phyloP scores from a whole-genome alignment of 2,329 filamentous ascomycete species.

The Apiospora koreana region DNA sequence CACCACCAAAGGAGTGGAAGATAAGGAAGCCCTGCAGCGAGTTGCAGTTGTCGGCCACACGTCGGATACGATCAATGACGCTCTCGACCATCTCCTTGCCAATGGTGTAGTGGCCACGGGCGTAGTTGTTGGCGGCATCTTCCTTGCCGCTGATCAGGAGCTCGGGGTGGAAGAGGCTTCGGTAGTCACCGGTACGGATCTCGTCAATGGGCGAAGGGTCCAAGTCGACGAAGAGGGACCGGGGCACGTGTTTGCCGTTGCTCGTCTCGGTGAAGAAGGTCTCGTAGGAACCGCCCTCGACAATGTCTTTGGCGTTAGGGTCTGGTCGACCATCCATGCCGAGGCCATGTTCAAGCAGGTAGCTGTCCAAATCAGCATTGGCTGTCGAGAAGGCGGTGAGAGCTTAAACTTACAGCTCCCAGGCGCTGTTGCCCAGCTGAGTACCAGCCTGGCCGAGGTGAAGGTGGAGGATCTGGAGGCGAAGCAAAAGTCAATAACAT shows the following conservation, averaged over 20 bases:
- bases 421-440: constrained; percentile 74
- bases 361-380: constrained; percentile 43
- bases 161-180: constrained; percentile 72
- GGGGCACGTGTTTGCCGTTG: constrained; percentile 71
- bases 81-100: constrained; percentile 75
- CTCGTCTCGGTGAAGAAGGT: constrained; percentile 76
- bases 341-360: constrained; percentile 73
- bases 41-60: constrained; percentile 71
- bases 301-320: constrained; percentile 59
- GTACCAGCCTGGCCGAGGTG: constrained; percentile 70
- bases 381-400: constrained; percentile 24
- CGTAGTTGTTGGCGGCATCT: constrained; percentile 78
- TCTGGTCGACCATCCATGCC: constrained; percentile 65
- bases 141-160: constrained; percentile 74
- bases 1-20: constrained; percentile 75
- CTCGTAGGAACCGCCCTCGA: constrained; percentile 66
- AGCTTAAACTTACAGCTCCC: constrained; percentile 66
- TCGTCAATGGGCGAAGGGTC: constrained; percentile 74
- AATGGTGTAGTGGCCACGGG: constrained; percentile 74
- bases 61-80: constrained; percentile 70
- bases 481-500: constrained; percentile 16
- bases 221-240: constrained; percentile 72
- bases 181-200: constrained; percentile 69
- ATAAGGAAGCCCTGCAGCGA: constrained; percentile 73
- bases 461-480: constrained; percentile 59